Conservation (phyloP, 345 rosid species). For the Salix viminalis region DNA sequence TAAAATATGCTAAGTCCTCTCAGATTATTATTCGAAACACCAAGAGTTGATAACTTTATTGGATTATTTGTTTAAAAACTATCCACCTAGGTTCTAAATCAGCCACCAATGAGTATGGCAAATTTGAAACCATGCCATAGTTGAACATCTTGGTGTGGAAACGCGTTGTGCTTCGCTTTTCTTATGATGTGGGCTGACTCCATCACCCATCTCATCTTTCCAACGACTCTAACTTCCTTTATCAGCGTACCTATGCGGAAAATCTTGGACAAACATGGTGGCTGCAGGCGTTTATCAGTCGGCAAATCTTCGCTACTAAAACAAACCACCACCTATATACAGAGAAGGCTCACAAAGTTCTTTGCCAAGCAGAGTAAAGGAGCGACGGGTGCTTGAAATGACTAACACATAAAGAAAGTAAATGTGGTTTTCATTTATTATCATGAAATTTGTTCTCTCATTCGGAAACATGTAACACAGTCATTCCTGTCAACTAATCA, state of each 20-base stretch:
- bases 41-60: not conserved
- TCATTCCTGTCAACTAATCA: constrained; percentile 5
- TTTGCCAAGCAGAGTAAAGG: not conserved
- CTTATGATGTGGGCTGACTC: not conserved
- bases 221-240: not conserved
- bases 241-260: not conserved
- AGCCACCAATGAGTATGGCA: not conserved
- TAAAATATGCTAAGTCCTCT: not conserved
- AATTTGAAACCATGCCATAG: no score
- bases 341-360: not conserved
- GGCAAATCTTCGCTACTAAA: not conserved
- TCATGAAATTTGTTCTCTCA: not conserved
- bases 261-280: not conserved
- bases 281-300: not conserved
- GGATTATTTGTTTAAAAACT: no score
- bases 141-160: not conserved
- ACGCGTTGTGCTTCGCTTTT: not conserved
- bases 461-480: not conserved
- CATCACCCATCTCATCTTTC: not conserved
- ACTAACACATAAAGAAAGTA: not conserved
- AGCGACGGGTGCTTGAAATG: not conserved
- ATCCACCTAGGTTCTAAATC: not conserved
- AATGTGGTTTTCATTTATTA: not conserved
- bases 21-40: not conserved
- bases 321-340: not conserved